A percentile compares a stretch with the other conserved stretches of the same genome.
Evolutionary conservation across 2,329 filamentous ascomycete species (phyloP).

Genomic region (Xylariaceae sp.): DNA sequence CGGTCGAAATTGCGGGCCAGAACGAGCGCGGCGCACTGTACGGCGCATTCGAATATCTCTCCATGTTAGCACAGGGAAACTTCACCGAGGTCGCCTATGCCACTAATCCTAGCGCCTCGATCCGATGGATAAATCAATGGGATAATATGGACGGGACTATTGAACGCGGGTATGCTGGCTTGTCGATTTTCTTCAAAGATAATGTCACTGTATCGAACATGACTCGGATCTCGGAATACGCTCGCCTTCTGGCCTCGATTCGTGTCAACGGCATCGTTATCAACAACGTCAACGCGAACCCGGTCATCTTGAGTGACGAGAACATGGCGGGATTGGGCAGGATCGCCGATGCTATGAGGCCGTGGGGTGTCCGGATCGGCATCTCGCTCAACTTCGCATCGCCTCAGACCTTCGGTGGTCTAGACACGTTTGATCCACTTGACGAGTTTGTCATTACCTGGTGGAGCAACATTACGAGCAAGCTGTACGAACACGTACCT

Average conservation of each 20-base stretch:
- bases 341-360: conserved; percentile 67
- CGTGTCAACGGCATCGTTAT: conserved; percentile 67
- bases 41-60: conserved; percentile 70
- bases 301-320: conserved; percentile 53
- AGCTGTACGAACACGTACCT: conserved; percentile 63
- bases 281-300: conserved; percentile 75
- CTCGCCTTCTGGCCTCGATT: conserved; percentile 67
- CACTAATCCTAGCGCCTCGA: conserved; percentile 50
- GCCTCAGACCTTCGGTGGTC: conserved; percentile 57
- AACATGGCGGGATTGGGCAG: conserved; percentile 65
- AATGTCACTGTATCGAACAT: conserved; percentile 60
- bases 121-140: conserved; percentile 75
- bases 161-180: conserved; percentile 68
- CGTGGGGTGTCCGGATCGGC: conserved; percentile 67
- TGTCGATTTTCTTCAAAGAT: conserved; percentile 68
- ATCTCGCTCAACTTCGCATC: conserved; percentile 71
- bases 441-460: conserved; percentile 61
- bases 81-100: conserved; percentile 54
- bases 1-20: conserved; percentile 62
- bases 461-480: conserved; percentile 63
- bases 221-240: conserved; percentile 63
- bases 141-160: conserved; percentile 71
- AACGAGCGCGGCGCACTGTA: conserved; percentile 71
- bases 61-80: conserved; percentile 50
- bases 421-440: conserved; percentile 67